phyloP scores from a whole-genome alignment of 2,329 filamentous ascomycete species.

The Nigrospora oryzae region DNA sequence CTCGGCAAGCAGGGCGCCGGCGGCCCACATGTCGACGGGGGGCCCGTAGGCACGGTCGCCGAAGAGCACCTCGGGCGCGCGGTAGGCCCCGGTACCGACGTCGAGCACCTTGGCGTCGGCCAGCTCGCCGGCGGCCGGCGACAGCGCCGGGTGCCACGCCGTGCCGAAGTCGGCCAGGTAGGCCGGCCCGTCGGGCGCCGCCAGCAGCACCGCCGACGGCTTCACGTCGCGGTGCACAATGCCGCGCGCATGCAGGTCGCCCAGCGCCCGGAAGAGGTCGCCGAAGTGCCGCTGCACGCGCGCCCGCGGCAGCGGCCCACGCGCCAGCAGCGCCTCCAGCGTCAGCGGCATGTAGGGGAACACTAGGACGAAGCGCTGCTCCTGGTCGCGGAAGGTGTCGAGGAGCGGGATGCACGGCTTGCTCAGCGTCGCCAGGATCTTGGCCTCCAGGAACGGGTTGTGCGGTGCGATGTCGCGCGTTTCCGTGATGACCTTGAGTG shows the following conservation, averaged over 20 bases:
- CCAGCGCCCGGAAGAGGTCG: conserved; percentile 64
- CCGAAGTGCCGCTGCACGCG: conserved; percentile 39
- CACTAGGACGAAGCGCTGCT: conserved; percentile 66
- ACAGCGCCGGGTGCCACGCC: conserved; percentile 63
- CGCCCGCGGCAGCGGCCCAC: conserved; percentile 24
- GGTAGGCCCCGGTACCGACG: conserved; percentile 86
- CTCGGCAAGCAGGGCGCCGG: conserved; percentile 79
- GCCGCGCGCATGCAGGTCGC: conserved; percentile 60
- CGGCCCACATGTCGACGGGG: conserved; percentile 80
- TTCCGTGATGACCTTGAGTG: conserved; percentile 80
- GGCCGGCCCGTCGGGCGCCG: conserved; percentile 59
- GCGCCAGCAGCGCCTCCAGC: conserved; percentile 58
- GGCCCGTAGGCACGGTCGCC: conserved; percentile 66
- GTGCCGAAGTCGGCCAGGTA: conserved; percentile 89
- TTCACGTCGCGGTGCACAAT: conserved; percentile 95
- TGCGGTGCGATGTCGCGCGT: conserved; percentile 71
- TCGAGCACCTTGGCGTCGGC: conserved; percentile 71
- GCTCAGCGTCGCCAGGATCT: conserved; percentile 56
- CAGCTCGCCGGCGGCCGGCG: conserved; percentile 50
- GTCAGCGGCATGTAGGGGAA: conserved; percentile 79
- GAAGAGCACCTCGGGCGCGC: conserved; percentile 84
- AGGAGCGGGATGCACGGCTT: conserved; percentile 57
- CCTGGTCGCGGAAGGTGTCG: conserved; percentile 63
- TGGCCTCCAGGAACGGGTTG: conserved; percentile 70
- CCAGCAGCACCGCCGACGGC: conserved; percentile 77